Conservation (phyloP, 2,329 filamentous ascomycete species). For the Zarea fungicola region DNA sequence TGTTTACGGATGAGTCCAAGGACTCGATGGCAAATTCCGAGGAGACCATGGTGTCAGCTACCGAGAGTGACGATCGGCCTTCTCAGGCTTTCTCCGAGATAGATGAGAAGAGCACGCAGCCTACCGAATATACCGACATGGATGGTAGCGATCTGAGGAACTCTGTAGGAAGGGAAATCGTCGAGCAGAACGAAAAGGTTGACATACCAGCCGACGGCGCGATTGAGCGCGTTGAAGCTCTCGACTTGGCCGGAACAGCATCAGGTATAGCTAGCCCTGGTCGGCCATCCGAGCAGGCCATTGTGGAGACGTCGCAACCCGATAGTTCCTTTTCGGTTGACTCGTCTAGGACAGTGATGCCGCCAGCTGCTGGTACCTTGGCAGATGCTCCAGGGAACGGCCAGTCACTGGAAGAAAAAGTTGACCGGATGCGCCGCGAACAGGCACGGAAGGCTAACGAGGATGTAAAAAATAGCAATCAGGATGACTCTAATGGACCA, state of each 20-base stretch:
- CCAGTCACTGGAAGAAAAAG: slow-evolving; percentile 38
- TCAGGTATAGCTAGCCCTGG: slow-evolving; percentile 19
- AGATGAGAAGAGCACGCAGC: slow-evolving; percentile 43
- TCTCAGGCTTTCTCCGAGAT: slow-evolving; percentile 42
- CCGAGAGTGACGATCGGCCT: slow-evolving; percentile 43
- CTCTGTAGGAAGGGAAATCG: slow-evolving; percentile 26
- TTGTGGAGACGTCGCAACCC: slow-evolving; percentile 8
- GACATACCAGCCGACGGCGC: slow-evolving; percentile 27
- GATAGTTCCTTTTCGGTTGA: slow-evolving; percentile 8
- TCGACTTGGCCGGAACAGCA: slow-evolving; percentile 43
- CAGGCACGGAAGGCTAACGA: slow-evolving; percentile 29
- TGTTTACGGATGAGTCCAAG: slow-evolving; percentile 87
- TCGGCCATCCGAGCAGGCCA: slow-evolving; percentile 7
- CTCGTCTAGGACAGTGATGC: not conserved
- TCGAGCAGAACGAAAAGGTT: slow-evolving; percentile 21
- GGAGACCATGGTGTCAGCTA: slow-evolving; percentile 46
- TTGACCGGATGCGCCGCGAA: slow-evolving; percentile 48
- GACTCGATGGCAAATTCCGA: slow-evolving; percentile 68
- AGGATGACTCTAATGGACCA: slow-evolving; percentile 35
- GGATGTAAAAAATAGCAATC: slow-evolving; percentile 21
- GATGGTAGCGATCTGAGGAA: slow-evolving; percentile 18
- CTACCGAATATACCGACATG: slow-evolving; percentile 33
- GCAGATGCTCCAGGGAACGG: slow-evolving; percentile 18
- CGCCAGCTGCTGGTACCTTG: not conserved
- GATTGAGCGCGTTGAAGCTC: slow-evolving; percentile 43